Evolutionary conservation across 257 asterid genomes (phyloP), one percentile per base, ranked within the genome.

Genomic region (Leptodermis oblonga): DNA sequence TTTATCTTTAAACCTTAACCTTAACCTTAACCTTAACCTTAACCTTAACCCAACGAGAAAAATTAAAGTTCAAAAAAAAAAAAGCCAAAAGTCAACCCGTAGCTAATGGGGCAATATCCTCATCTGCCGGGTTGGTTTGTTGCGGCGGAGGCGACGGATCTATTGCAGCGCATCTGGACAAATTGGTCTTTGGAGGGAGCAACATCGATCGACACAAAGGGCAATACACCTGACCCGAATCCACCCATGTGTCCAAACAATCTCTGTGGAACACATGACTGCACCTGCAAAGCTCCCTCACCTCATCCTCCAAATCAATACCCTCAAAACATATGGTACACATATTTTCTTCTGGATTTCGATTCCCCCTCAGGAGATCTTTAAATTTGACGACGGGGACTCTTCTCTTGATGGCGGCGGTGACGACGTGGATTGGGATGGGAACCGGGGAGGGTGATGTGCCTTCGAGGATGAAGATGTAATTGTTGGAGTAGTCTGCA

Each of bases 171-270:
- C 73, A 71, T 53, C 78, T 73, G 15, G 58, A 14, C 31, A 81
- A 78, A 72, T 69, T 80, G 0, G 73, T 66, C 58, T 59, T 82
- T 0, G 94, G 74, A 17, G 96, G 86, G 53, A 88, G 80, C 79
- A 88, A 56, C 81, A 80, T 82, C 34, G 96, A 84, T 78, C 96
- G 79, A 74, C 92, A 88, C 79, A 88, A 23, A 22, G 96, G 96
- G 74, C 92, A 88, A 39, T 61, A 81, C 4, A 88, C 80, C 43
- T 81, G 90, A 9, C 92, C 89, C 45, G 83, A 81, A 65, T 88
- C 92, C 30, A 83, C 74, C 92, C 96, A 88, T 1, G 83, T 76
- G 46, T 88, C 96, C 75, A 88, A 71, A 72, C 92, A 88, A 67
- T 70, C 81, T 61, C 81, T 78, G 45, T 88, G 95, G 42, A 88